Conservation (phyloP, 2,329 filamentous ascomycete genomes). For the Colletotrichum acutatum region DNA sequence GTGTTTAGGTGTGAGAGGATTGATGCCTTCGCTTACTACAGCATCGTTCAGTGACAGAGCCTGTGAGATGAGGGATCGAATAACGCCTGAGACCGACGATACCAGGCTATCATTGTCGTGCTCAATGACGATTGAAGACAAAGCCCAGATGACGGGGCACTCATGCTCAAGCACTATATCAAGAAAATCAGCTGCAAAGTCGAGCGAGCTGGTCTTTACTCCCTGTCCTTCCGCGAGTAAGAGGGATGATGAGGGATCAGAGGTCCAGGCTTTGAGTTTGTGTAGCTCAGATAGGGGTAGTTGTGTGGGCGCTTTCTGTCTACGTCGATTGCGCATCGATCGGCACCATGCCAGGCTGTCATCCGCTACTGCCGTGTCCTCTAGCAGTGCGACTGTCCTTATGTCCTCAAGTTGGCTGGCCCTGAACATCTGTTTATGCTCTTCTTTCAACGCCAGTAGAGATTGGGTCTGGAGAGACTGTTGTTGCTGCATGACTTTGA, state of each 20-base stretch:
- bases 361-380: not conserved
- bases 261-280: not conserved
- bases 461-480: not conserved
- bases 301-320: not conserved
- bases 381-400: not conserved
- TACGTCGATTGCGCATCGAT: not conserved
- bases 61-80: not conserved
- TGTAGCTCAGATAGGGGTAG: accelerated
- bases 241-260: not conserved
- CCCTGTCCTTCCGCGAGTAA: not conserved
- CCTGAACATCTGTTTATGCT: not conserved
- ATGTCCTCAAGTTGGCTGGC: not conserved
- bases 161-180: not conserved
- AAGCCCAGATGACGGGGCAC: not conserved
- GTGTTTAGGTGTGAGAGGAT: not conserved
- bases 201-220: not conserved
- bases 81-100: accelerated
- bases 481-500: not conserved
- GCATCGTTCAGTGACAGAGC: not conserved
- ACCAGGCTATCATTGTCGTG: not conserved
- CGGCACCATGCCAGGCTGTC: not conserved
- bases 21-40: not conserved
- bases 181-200: constrained; percentile 1
- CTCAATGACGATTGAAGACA: not conserved
- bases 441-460: not conserved